Percentiles rank a stretch among this genome's conserved stretches.
These are phyloP conservation scores for Russula sp. DNA, from an alignment of 768 basidiomycete genomes.

Conservation along the genomic window DNA sequence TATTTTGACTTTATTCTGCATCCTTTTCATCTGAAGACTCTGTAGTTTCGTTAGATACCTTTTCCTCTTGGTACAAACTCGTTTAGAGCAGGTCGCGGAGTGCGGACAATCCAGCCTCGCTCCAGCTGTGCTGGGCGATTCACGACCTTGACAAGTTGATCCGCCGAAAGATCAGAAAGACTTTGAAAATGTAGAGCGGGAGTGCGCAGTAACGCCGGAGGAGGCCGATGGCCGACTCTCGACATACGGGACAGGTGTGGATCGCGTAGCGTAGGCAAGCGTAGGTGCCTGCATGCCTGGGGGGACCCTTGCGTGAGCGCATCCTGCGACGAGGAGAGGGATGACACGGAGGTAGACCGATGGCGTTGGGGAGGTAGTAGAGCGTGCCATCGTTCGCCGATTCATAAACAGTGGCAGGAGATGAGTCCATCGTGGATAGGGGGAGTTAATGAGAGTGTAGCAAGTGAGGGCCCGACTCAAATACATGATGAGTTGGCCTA, in stretches of 20 bases:
- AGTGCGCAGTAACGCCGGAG: slow-evolving; percentile 65
- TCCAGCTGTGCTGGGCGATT: slow-evolving; percentile 62
- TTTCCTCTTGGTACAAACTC: slow-evolving; percentile 30
- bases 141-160: slow-evolving; percentile 59
- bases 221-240: slow-evolving; percentile 58
- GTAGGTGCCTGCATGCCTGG: slow-evolving; percentile 62
- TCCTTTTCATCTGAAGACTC: slow-evolving; percentile 15
- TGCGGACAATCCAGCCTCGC: slow-evolving; percentile 56
- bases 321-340: slow-evolving; percentile 28
- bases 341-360: slow-evolving; percentile 25
- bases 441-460: not conserved
- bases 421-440: slow-evolving; percentile 14
- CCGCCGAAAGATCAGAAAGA: slow-evolving; percentile 60
- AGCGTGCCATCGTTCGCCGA: slow-evolving; percentile 10
- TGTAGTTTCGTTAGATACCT: not conserved
- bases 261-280: slow-evolving; percentile 60
- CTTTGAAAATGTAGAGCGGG: slow-evolving; percentile 67
- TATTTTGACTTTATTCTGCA: slow-evolving; percentile 36
- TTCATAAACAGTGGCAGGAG: slow-evolving; percentile 20
- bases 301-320: slow-evolving; percentile 46
- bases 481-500: slow-evolving; percentile 19
- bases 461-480: not conserved
- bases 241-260: slow-evolving; percentile 64
- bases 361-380: slow-evolving; percentile 21
- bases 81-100: slow-evolving; percentile 49